Evolutionary conservation across 1,139 yeast genomes (phyloP), one percentile per base, ranked within the genome.

Genomic region (Candida sp.): DNA sequence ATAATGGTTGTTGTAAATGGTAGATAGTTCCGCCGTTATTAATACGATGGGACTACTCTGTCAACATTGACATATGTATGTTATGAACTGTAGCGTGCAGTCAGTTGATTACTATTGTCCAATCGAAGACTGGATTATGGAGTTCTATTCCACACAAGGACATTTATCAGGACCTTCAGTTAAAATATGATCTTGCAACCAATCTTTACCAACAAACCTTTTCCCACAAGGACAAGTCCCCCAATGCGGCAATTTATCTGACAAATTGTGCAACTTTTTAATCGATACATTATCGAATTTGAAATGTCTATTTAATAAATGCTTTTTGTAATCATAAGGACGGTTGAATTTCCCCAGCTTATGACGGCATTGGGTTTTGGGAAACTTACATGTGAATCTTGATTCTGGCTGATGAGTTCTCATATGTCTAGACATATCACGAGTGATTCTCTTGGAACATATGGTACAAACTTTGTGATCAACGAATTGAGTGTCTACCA

Each of bases 251-350:
- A 83, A 64, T 57, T 82, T 82, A 45, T 79, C 82, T 43, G 70
- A 71, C 44, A 83, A 61, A 48, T 79, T 81, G 48, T 79, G 79
- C 47, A 73, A 62, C 37, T 70, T 67, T 39, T 75, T 75, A 7
- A 76, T 76, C 33, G 67, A 64, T 5, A 73, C 70, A 47, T 78
- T 73, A 46, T 75, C 79, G 56, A 81, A 82, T 40, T 60, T 63
- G 56, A 82, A 83, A 53, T 83, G 89, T 41, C 78, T 70, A 56
- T 82, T 84, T 36, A 83, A 64, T 48, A 83, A 62, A 56, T 83
- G 89, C 53, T 83, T 83, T 55, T 83, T 83, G 63, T 70, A 82
- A 57, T 83, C 89, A 55, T 83, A 83, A 3, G 85, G 87, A 38
- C 89, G 68, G 62, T 83, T 83, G 63, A 83, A 83, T 50, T 68